Evolutionary conservation across 345 rosid genomes (phyloP).

Genomic region (Microcos paniculata): DNA sequence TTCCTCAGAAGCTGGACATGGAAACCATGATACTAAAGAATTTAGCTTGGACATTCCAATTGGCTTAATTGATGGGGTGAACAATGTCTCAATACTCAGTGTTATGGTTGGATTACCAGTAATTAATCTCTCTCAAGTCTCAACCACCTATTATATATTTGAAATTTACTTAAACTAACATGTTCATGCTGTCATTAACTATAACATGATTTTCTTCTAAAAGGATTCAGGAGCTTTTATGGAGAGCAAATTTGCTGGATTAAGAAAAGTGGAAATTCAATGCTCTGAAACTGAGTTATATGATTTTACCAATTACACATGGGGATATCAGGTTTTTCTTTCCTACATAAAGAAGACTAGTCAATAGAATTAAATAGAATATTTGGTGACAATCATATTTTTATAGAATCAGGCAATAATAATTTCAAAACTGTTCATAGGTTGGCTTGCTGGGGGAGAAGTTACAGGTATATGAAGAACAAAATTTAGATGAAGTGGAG

Average conservation of each 20-base stretch:
- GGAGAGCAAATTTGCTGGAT: constrained; percentile 59
- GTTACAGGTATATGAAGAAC: constrained; percentile 38
- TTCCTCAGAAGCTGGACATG: constrained; percentile 65
- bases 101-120: constrained; percentile 94
- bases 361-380: background rate
- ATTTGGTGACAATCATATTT: background rate
- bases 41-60: constrained; percentile 49
- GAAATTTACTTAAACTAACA: background rate
- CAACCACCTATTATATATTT: background rate
- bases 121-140: background rate
- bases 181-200: background rate
- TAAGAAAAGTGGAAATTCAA: constrained; percentile 41
- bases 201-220: background rate
- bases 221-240: constrained; percentile 85
- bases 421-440: constrained; percentile 28
- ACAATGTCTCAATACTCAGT: constrained; percentile 72
- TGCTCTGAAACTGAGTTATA: constrained; percentile 29
- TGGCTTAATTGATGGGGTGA: constrained; percentile 42
- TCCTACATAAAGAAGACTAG: background rate
- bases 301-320: constrained; percentile 45
- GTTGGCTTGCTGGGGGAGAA: constrained; percentile 73
- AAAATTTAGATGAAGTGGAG: constrained; percentile 32
- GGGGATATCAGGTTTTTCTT: constrained; percentile 76
- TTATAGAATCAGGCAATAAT: background rate
- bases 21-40: constrained; percentile 51